These are phyloP conservation scores for Selenicereus undatus DNA, from an alignment of 148 eudicot species.

Conservation along the genomic window DNA sequence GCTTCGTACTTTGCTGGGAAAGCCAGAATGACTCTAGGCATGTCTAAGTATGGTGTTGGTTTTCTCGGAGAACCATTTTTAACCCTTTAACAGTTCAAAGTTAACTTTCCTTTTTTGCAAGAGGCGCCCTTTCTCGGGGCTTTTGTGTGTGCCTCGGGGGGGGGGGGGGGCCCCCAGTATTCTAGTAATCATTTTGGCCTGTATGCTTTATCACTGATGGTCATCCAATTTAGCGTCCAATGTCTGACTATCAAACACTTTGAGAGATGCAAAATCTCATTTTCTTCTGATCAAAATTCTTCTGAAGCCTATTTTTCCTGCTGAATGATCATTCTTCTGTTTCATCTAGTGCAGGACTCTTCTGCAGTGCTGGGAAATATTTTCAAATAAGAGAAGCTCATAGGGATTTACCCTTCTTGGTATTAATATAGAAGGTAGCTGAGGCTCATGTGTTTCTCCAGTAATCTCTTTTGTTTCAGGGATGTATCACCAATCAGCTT, in stretches of 20 bases:
- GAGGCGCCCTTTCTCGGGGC: no score
- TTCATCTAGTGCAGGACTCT: conserved; percentile 21
- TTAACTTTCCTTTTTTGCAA: no score
- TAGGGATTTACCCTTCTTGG: conserved; percentile 14
- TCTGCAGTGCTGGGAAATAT: conserved; percentile 10
- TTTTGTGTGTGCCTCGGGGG: no score
- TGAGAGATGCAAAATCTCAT: background rate
- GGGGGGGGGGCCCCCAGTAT: no score
- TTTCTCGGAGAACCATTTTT: no score
- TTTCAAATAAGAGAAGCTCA: conserved; percentile 21
- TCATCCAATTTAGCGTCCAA: no score
- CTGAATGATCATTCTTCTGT: background rate
- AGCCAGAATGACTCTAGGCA: no score
- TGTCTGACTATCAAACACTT: background rate
- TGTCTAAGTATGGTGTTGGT: no score
- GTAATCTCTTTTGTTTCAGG: conserved; percentile 13
- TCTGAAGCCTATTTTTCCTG: background rate
- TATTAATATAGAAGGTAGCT: conserved; percentile 18
- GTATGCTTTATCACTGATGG: no score
- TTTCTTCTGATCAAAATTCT: background rate
- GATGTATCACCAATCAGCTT: conserved; percentile 13
- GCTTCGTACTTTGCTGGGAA: background rate
- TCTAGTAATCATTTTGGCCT: no score
- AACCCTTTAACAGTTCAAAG: no score
- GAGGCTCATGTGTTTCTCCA: conserved; percentile 24